These are phyloP conservation scores for Talinum fruticosum DNA, from an alignment of 148 eudicot genomes.

Conservation along the genomic window DNA sequence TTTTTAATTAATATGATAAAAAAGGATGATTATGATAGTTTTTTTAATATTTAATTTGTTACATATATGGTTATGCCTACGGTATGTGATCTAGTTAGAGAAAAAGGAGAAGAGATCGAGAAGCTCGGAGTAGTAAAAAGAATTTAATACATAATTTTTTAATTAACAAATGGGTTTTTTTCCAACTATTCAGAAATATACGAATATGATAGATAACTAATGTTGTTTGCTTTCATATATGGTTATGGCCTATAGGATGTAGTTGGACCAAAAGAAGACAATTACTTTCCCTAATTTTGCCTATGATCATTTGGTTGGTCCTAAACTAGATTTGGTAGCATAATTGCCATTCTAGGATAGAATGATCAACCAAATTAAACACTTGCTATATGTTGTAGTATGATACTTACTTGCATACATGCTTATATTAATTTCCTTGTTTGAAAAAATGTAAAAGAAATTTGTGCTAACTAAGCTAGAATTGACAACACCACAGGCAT, in stretches of 20 bases:
- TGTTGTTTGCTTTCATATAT: not conserved
- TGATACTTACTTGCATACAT: too few species aligned
- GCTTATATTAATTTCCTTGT: not conserved
- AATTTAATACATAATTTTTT: too few species aligned
- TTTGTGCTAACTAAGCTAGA: not conserved
- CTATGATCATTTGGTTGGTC: not conserved
- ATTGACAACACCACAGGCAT: constrained; percentile 51
- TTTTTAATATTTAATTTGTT: too few species aligned
- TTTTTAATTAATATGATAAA: too few species aligned
- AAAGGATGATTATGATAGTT: too few species aligned
- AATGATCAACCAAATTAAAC: not conserved
- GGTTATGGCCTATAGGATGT: not conserved
- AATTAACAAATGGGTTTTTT: too few species aligned
- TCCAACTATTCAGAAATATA: not conserved
- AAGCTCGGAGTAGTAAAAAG: too few species aligned
- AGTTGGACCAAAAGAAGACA: not conserved
- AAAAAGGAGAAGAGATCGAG: too few species aligned
- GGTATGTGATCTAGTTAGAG: too few species aligned
- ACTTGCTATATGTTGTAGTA: not conserved
- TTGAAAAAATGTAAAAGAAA: too few species aligned
- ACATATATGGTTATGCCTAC: too few species aligned
- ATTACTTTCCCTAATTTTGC: not conserved
- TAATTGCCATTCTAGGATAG: not conserved
- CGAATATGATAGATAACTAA: not conserved
- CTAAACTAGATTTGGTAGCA: not conserved